These are phyloP conservation scores for Ramalina peruviana DNA, from an alignment of 495 filamentous ascomycete genomes.

Conservation along the genomic window DNA sequence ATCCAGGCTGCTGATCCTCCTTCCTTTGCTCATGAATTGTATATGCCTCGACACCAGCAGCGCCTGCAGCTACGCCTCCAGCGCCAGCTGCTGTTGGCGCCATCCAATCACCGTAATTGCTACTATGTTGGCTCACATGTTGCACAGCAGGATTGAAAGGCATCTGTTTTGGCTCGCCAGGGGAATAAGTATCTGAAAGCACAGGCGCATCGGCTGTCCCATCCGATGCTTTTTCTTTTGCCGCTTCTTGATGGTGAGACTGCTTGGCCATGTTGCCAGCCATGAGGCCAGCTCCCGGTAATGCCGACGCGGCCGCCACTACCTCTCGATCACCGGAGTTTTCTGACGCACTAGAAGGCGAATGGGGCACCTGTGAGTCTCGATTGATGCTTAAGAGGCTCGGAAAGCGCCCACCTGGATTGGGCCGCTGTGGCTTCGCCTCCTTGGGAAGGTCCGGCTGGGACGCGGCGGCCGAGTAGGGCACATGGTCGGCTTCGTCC, in stretches of 20 bases:
- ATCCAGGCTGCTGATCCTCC: slow-evolving; percentile 9
- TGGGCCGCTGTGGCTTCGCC: slow-evolving; percentile 40
- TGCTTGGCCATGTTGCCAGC: background rate
- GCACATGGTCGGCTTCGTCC: slow-evolving; percentile 66
- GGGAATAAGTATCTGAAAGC: background rate
- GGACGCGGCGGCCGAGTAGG: slow-evolving; percentile 48
- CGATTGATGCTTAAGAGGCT: slow-evolving; percentile 71
- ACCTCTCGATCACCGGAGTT: slow-evolving; percentile 52
- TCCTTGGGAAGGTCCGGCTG: slow-evolving; percentile 36
- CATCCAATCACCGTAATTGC: slow-evolving; percentile 33
- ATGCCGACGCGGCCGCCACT: slow-evolving; percentile 39
- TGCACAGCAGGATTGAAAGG: background rate
- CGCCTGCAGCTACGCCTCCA: background rate
- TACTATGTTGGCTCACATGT: slow-evolving; percentile 20
- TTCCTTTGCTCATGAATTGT: background rate
- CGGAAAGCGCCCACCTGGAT: slow-evolving; percentile 82
- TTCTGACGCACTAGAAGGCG: slow-evolving; percentile 54
- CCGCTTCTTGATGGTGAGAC: background rate
- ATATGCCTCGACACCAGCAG: slow-evolving; percentile 5
- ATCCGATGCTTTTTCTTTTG: slow-evolving; percentile 2
- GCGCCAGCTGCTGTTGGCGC: slow-evolving; percentile 15
- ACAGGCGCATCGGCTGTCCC: background rate
- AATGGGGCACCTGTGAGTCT: slow-evolving; percentile 60
- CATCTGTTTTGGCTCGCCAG: slow-evolving; percentile 2
- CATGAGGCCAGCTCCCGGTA: slow-evolving; percentile 34